These are phyloP conservation scores for Leishmania arabica DNA, from an alignment of 208 protist species.

Conservation along the genomic window DNA sequence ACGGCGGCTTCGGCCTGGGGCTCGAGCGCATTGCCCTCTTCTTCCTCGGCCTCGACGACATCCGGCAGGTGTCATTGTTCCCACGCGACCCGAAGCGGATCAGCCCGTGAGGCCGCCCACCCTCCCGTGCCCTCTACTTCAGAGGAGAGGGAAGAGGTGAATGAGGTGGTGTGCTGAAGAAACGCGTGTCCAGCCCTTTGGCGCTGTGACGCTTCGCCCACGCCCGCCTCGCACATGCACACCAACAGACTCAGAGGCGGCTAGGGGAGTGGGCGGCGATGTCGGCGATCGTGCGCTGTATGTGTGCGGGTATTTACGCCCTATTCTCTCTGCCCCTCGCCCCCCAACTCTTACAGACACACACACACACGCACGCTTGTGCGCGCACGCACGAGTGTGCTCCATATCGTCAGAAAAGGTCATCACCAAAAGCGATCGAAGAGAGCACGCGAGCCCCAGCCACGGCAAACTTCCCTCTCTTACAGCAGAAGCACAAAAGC, in stretches of 20 bases:
- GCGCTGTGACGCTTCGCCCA: neutral
- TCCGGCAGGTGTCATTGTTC: conserved; percentile 98
- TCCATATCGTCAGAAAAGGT: neutral
- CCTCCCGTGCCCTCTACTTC: neutral
- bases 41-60: conserved; percentile 96
- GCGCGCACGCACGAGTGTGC: neutral
- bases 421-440: neutral
- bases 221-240: neutral
- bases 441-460: neutral
- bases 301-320: neutral
- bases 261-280: neutral
- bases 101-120: neutral
- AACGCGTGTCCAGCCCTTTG: neutral
- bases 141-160: neutral
- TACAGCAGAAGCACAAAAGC: neutral
- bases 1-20: conserved; percentile 98
- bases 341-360: neutral
- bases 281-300: neutral
- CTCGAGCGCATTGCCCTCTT: conserved; percentile 98
- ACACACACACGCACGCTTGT: neutral
- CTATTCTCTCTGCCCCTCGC: neutral
- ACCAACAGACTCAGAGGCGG: neutral
- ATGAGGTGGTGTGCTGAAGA: neutral
- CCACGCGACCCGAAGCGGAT: conserved; percentile 97
- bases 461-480: neutral